phyloP scores from a whole-genome alignment of 2,329 filamentous ascomycete species.

The Canariomyces notabilis region DNA sequence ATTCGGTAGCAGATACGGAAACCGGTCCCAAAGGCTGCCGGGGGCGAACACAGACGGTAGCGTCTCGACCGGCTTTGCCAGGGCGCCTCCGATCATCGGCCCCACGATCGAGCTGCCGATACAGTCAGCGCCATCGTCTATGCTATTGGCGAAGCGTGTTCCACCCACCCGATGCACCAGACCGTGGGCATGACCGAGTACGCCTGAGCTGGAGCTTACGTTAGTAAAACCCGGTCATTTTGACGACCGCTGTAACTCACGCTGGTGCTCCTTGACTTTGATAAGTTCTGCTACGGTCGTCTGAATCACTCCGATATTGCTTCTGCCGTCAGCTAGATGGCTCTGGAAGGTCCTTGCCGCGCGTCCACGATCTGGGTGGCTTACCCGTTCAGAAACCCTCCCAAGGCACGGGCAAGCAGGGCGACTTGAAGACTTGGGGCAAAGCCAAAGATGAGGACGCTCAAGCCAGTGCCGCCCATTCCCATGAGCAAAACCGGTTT shows the following conservation, averaged over 20 bases:
- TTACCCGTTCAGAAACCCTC: constrained; percentile 88
- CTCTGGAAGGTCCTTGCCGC: too few relatives aligned
- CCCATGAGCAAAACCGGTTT: constrained; percentile 89
- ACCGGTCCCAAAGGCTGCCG: constrained; percentile 76
- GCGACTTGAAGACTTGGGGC: constrained; percentile 76
- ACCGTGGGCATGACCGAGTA: constrained; percentile 98
- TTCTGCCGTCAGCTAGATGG: constrained; percentile 32
- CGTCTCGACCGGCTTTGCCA: constrained; percentile 79
- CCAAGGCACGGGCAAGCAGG: constrained; percentile 79
- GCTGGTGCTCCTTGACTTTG: constrained; percentile 87
- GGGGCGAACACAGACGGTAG: constrained; percentile 69
- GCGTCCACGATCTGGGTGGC: too few relatives aligned
- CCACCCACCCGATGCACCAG: constrained; percentile 83
- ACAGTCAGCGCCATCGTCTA: constrained; percentile 14
- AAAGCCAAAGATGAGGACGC: constrained; percentile 90
- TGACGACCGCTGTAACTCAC: constrained; percentile 45
- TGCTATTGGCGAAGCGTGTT: background rate
- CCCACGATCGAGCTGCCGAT: constrained; percentile 74
- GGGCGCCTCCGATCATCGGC: constrained; percentile 81
- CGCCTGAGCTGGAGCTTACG: constrained; percentile 60
- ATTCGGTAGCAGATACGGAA: constrained; percentile 88
- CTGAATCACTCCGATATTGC: constrained; percentile 90
- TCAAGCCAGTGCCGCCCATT: constrained; percentile 84
- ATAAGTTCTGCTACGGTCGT: constrained; percentile 94
- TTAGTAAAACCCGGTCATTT: constrained; percentile 4